Evolutionary conservation across 164 flowering plant genomes (phyloP), one percentile per base, ranked within the genome.

Genomic region (Vitis vinifera): DNA sequence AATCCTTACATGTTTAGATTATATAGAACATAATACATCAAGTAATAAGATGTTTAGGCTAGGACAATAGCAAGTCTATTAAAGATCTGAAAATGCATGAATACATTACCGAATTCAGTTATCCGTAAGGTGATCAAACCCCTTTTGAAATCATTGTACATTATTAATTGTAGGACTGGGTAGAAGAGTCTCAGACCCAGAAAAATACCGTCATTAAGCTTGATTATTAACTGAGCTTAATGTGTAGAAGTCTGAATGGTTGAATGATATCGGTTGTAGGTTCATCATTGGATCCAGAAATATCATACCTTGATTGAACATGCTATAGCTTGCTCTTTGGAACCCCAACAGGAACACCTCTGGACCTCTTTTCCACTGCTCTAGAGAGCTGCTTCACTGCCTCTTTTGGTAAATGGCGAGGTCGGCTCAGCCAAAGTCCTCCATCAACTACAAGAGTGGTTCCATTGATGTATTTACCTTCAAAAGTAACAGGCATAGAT

Each of bases 401-500:
- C 47, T 88, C 94, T 70, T 86, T 86, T 3, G 90, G 84, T 50
- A 88, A 62, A 68, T 67, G 78, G 55, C 90, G 90, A 9, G 90
- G 90, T 55, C 69, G 77, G 79, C 90, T 88, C 74, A 89, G 69
- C 91, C 91, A 89, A 12, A 80, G 82, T 58, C 94, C 92, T 72
- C 94, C 94, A 76, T 89, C 94, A 15, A 84, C 90, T 2, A 76
- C 58, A 15, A 89, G 66, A 17, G 82, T 79, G 8, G 83, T 77
- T 31, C 94, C 94, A 69, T 89, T 88, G 17, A 89, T 59, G 49
- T 66, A 88, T 76, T 89, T 89, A 50, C 94, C 94, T 86, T 49
- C 63, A 67, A 29, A 59, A 30, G 17, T 4, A 2, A 17, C 16
- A 62, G 10, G 9, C 23, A 47, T 2, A 4, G 48, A 62, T 62